A percentile compares a stretch with the other conserved stretches of the same genome.
Evolutionary conservation across 768 basidiomycete species (phyloP).

Genomic region (Mycena amicta): DNA sequence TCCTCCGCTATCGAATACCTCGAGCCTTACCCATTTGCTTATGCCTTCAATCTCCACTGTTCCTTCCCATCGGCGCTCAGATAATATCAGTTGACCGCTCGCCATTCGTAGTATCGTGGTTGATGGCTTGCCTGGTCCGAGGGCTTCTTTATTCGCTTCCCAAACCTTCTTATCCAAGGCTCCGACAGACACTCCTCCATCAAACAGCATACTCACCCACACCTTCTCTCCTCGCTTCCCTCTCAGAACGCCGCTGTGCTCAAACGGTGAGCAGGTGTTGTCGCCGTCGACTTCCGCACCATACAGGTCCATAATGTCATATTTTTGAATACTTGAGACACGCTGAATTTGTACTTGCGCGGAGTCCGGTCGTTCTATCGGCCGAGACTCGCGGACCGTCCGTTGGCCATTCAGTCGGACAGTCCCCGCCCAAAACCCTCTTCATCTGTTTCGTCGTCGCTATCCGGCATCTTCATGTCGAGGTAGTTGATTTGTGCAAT

Average conservation of each 20-base stretch:
- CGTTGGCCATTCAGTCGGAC: conserved; percentile 20
- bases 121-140: conserved; percentile 20
- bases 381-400: conserved; percentile 3
- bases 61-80: conserved; percentile 25
- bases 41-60: conserved; percentile 17
- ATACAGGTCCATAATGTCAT: conserved; percentile 6
- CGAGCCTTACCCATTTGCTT: conserved; percentile 6
- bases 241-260: conserved; percentile 20
- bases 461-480: conserved; percentile 3
- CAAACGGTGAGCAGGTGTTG: conserved; percentile 22
- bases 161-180: conserved; percentile 27
- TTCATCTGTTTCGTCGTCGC: conserved; percentile 22
- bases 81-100: conserved; percentile 26
- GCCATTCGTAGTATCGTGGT: conserved; percentile 32
- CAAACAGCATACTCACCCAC: conserved; percentile 23
- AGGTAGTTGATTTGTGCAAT: conserved; percentile 10
- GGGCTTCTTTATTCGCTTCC: conserved; percentile 4
- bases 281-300: conserved; percentile 10
- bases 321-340: conserved; percentile 5
- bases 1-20: conserved; percentile 27
- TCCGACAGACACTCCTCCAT: conserved; percentile 34
- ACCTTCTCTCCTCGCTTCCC: conserved; percentile 21
- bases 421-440: conserved; percentile 24
- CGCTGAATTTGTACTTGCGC: background rate
- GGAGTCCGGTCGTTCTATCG: conserved; percentile 8